Percentiles rank a stretch among this genome's conserved stretches.
Conservation (phyloP, 805 yeast species). For the Teunomyces kruisii region DNA sequence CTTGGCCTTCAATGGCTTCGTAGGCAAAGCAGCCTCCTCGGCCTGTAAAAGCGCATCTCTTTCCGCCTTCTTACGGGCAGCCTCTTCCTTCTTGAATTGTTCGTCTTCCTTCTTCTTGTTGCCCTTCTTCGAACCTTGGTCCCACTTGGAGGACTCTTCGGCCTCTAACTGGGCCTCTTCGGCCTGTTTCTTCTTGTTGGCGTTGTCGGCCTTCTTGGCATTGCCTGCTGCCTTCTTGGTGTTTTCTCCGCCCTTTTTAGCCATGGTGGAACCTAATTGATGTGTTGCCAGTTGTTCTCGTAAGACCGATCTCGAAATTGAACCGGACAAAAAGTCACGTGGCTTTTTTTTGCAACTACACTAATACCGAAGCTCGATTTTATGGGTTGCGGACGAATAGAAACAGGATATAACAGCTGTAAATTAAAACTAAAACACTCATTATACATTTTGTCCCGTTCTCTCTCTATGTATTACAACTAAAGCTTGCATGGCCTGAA, state of each 20-base stretch:
- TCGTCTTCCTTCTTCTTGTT: constrained; percentile 70
- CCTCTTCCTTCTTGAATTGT: constrained; percentile 70
- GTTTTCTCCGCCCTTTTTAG: constrained; percentile 48
- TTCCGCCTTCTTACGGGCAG: constrained; percentile 77
- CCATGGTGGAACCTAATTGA: constrained; percentile 34
- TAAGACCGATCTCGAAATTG: constrained; percentile 1
- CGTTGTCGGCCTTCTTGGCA: constrained; percentile 65
- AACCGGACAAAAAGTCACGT: neutral
- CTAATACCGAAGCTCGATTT: neutral
- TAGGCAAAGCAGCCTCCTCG: constrained; percentile 63
- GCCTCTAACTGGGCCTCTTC: constrained; percentile 47
- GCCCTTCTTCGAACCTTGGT: constrained; percentile 66
- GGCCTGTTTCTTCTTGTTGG: constrained; percentile 54
- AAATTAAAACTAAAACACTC: too few species aligned
- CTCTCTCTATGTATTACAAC: neutral
- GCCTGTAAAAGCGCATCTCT: constrained; percentile 65
- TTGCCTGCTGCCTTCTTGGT: constrained; percentile 61
- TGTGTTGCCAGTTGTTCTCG: neutral
- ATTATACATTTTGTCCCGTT: too few species aligned
- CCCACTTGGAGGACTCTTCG: constrained; percentile 66
- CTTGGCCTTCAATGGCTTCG: constrained; percentile 52
- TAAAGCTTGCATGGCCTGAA: constrained; percentile 25
- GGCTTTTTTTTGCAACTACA: neutral
- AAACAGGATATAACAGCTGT: too few species aligned
- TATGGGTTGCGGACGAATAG: too few species aligned